Percentiles rank a stretch among this genome's conserved stretches.
Evolutionary conservation across 352 stramenopile genomes (phyloP).

Genomic region (Plasmopara viticola): DNA sequence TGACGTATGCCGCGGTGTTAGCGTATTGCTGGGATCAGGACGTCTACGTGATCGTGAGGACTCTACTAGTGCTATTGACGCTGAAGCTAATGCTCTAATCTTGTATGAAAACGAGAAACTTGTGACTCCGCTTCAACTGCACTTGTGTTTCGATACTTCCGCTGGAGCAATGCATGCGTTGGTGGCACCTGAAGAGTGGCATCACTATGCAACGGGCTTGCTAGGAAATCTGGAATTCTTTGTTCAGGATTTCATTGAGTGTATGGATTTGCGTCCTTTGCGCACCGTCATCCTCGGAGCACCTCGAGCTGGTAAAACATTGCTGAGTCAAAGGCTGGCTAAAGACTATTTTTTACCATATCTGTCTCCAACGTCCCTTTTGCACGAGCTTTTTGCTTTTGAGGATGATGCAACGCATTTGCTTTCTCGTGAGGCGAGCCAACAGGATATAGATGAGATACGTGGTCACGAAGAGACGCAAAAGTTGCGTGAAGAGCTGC

Average conservation of each 20-base stretch:
- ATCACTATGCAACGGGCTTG: slow-evolving; percentile 50
- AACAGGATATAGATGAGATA: slow-evolving; percentile 5
- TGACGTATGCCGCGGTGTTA: slow-evolving; percentile 56
- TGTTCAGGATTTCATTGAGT: slow-evolving; percentile 63
- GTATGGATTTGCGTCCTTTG: slow-evolving; percentile 72
- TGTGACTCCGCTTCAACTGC: slow-evolving; percentile 56
- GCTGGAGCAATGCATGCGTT: slow-evolving; percentile 42
- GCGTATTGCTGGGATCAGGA: slow-evolving; percentile 48
- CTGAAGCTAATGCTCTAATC: slow-evolving; percentile 51
- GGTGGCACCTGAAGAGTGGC: slow-evolving; percentile 59
- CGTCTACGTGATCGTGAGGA: slow-evolving; percentile 31
- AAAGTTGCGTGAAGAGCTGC: slow-evolving; percentile 33
- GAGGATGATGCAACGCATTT: slow-evolving; percentile 4
- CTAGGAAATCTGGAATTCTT: slow-evolving; percentile 59
- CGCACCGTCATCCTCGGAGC: slow-evolving; percentile 61
- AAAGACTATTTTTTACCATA: slow-evolving; percentile 70
- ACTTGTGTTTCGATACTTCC: slow-evolving; percentile 65
- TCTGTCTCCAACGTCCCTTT: slow-evolving; percentile 39
- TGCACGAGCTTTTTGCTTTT: slow-evolving; percentile 36
- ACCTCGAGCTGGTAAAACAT: slow-evolving; percentile 62
- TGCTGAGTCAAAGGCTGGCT: slow-evolving; percentile 43
- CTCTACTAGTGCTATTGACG: slow-evolving; percentile 14
- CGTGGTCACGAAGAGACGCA: slow-evolving; percentile 13
- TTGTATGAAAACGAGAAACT: slow-evolving; percentile 53
- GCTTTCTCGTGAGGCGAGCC: background rate